Conservation (phyloP, 768 basidiomycete species). For the Sporobolomyces roseus region DNA sequence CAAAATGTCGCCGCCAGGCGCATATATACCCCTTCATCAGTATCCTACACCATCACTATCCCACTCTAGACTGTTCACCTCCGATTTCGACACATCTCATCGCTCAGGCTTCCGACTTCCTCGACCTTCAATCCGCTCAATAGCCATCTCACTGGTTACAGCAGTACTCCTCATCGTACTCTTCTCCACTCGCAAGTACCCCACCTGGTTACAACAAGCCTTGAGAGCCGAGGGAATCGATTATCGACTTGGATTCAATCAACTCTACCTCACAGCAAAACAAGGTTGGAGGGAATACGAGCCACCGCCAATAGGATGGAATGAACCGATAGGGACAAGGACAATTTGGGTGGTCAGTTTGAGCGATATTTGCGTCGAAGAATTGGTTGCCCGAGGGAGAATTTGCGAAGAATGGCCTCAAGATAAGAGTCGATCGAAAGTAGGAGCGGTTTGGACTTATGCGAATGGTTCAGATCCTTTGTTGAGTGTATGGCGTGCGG, state of each 20-base stretch:
- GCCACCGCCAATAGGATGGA: not conserved
- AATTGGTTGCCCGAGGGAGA: slow-evolving; percentile 12
- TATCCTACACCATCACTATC: not conserved
- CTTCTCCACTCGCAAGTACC: not conserved
- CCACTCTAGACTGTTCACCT: not conserved
- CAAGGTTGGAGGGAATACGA: slow-evolving; percentile 4
- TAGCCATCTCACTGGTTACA: not conserved
- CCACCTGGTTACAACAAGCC: slow-evolving; percentile 3
- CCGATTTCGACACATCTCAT: not conserved
- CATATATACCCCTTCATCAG: not conserved
- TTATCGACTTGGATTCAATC: not conserved
- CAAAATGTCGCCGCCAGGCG: not conserved
- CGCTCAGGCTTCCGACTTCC: not conserved
- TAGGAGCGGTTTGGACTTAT: slow-evolving; percentile 43
- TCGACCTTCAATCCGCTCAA: not conserved
- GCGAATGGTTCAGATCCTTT: slow-evolving; percentile 39
- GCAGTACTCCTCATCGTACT: not conserved
- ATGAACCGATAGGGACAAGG: not conserved
- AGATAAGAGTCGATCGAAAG: not conserved
- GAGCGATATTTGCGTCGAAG: slow-evolving; percentile 4
- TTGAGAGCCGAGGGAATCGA: slow-evolving; percentile 3
- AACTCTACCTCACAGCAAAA: not conserved
- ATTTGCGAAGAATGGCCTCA: slow-evolving; percentile 16
- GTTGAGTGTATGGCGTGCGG: slow-evolving; percentile 8
- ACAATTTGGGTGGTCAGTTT: slow-evolving; percentile 10